Evolutionary conservation across 495 filamentous ascomycete genomes (phyloP).

Genomic region (Podospora conica): DNA sequence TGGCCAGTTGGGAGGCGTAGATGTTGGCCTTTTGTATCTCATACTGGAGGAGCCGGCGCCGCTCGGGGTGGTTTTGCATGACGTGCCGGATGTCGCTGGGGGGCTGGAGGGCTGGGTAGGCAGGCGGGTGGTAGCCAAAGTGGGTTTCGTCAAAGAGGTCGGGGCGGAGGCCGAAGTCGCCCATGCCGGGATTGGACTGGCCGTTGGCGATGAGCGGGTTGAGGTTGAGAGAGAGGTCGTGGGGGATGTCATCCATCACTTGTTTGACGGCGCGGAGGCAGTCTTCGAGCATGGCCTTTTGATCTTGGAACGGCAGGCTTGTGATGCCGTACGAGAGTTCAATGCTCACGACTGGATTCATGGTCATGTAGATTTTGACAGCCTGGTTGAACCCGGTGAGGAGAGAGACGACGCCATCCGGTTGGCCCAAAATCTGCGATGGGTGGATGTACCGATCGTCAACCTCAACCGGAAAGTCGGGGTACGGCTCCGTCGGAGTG

Average conservation of each 20-base stretch:
- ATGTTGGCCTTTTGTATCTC: slow-evolving; percentile 86
- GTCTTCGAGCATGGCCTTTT: slow-evolving; percentile 56
- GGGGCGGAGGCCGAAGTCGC: not conserved
- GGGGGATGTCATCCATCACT: slow-evolving; percentile 53
- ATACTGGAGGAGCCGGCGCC: slow-evolving; percentile 57
- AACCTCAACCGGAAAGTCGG: slow-evolving; percentile 69
- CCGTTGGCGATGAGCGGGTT: slow-evolving; percentile 16
- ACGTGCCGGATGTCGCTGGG: slow-evolving; percentile 34
- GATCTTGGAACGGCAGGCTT: slow-evolving; percentile 63
- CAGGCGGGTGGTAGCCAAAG: slow-evolving; percentile 34
- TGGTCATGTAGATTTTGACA: slow-evolving; percentile 63
- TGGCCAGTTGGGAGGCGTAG: slow-evolving; percentile 65
- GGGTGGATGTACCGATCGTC: slow-evolving; percentile 72
- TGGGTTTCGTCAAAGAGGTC: slow-evolving; percentile 15
- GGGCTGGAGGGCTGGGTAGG: slow-evolving; percentile 26
- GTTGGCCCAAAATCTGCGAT: slow-evolving; percentile 57
- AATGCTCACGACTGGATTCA: slow-evolving; percentile 59
- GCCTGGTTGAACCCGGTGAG: slow-evolving; percentile 74
- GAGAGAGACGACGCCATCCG: slow-evolving; percentile 52
- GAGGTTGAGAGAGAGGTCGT: slow-evolving; percentile 50
- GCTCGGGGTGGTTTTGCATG: slow-evolving; percentile 28
- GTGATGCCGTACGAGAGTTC: slow-evolving; percentile 70
- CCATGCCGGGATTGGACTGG: not conserved
- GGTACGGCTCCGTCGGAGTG: slow-evolving; percentile 67
- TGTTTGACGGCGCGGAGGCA: slow-evolving; percentile 55